Evolutionary conservation across 257 asterid genomes (phyloP).

Genomic region (Leonotis leonurus): DNA sequence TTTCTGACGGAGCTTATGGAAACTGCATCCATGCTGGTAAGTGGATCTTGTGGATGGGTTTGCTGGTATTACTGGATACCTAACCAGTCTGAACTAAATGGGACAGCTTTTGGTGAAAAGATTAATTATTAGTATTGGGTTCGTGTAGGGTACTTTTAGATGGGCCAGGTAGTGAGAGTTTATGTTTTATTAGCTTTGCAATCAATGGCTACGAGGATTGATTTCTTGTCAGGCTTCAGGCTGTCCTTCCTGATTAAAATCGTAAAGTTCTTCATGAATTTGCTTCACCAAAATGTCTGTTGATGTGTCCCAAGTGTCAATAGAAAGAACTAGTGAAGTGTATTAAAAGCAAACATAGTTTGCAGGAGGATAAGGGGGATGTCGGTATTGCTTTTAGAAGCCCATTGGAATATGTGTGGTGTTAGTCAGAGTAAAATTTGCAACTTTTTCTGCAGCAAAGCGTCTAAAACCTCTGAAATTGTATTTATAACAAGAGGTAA

Average conservation of each 20-base stretch:
- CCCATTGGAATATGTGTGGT: background rate
- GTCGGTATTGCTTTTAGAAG: background rate
- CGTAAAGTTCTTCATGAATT: too few species aligned
- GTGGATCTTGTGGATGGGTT: conserved; percentile 9
- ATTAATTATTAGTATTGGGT: background rate
- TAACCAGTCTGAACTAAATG: background rate
- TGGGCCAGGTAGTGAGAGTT: background rate
- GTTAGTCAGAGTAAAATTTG: background rate
- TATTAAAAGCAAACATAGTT: background rate
- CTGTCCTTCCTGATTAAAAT: background rate
- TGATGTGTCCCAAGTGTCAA: background rate
- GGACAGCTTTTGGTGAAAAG: background rate
- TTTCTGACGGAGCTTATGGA: conserved; percentile 89
- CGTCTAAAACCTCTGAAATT: background rate
- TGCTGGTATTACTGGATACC: background rate
- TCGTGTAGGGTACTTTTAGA: background rate
- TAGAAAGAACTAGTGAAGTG: background rate
- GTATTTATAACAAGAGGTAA: background rate
- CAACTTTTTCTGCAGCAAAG: background rate
- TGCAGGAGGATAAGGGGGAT: background rate
- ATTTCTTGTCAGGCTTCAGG: background rate
- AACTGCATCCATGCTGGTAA: conserved; percentile 96
- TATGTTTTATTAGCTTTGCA: background rate
- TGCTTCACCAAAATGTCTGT: background rate
- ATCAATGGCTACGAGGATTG: background rate